Percentiles rank a stretch among this genome's conserved stretches.
phyloP scores from a whole-genome alignment of 305 asterid genomes.

The Fraxinus paxiana region DNA sequence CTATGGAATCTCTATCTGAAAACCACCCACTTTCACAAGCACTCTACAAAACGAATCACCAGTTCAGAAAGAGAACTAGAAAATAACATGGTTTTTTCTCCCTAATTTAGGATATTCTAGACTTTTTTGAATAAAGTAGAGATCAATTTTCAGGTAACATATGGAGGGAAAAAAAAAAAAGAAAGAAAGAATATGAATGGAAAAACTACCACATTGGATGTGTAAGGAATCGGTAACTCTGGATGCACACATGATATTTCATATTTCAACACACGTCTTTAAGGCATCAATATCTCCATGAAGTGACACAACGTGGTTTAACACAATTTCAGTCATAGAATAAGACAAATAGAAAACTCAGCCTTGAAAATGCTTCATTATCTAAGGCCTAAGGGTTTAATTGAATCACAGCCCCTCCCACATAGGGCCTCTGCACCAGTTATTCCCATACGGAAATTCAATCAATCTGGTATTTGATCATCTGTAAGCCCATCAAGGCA shows the following conservation, averaged over 20 bases:
- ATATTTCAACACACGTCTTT: not conserved
- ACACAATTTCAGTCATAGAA: constrained; percentile 13
- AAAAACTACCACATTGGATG: not conserved
- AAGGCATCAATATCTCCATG: not conserved
- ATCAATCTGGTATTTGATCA: not conserved
- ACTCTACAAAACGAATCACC: constrained; percentile 45
- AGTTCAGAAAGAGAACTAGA: constrained; percentile 15
- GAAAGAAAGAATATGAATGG: not conserved
- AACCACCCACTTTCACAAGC: constrained; percentile 86
- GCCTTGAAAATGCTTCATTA: not conserved
- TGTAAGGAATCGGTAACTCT: not conserved
- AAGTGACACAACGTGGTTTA: not conserved
- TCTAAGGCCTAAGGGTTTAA: not conserved
- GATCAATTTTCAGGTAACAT: constrained; percentile 5
- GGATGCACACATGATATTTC: constrained; percentile 8
- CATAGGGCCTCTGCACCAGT: not conserved
- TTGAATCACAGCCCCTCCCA: not conserved
- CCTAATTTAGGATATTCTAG: not conserved
- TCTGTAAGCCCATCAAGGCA: not conserved
- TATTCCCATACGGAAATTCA: constrained; percentile 7
- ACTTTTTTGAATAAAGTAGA: constrained; percentile 14
- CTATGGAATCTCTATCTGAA: constrained; percentile 59
- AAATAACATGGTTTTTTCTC: constrained; percentile 5
- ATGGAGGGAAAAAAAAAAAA: constrained; percentile 11
- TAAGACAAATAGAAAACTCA: constrained; percentile 2